A percentile compares a stretch with the other conserved stretches of the same genome.
Evolutionary conservation across 2,329 filamentous ascomycete genomes (phyloP).

Genomic region (Seiridium unicorne): DNA sequence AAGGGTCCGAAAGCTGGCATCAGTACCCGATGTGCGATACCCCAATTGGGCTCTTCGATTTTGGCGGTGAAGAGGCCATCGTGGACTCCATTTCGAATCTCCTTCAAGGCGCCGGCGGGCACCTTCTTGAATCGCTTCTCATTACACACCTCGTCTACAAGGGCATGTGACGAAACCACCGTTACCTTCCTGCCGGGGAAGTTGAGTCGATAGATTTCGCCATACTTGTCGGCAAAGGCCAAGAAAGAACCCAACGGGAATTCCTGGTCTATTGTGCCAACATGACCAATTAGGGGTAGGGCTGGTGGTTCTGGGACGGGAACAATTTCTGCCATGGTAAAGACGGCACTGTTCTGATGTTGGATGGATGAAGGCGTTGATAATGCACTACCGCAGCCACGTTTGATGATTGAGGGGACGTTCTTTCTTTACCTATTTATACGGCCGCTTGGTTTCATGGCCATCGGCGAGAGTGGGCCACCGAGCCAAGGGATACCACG

Average conservation of each 20-base stretch:
- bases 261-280: constrained; percentile 60
- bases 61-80: constrained; percentile 21
- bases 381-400: no score
- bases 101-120: constrained; percentile 42
- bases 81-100: constrained; percentile 53
- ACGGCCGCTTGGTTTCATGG: neutral
- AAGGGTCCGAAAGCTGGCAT: constrained; percentile 54
- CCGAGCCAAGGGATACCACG: neutral
- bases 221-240: constrained; percentile 63
- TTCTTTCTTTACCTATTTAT: neutral
- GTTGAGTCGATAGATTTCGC: constrained; percentile 59
- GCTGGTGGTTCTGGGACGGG: constrained; percentile 64
- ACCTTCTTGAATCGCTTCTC: constrained; percentile 64
- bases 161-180: constrained; percentile 49
- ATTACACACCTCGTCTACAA: constrained; percentile 62
- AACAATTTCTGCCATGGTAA: constrained; percentile 19
- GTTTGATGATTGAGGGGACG: no score
- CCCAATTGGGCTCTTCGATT: constrained; percentile 42
- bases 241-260: constrained; percentile 53
- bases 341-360: neutral
- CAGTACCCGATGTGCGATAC: constrained; percentile 50
- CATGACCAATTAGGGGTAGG: constrained; percentile 64
- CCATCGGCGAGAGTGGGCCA: neutral
- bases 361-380: no score
- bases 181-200: constrained; percentile 47